Base-by-base conservation (phyloP, 2,329 filamentous ascomycete genomes). In the Colletotrichum ledebouriae region DNA sequence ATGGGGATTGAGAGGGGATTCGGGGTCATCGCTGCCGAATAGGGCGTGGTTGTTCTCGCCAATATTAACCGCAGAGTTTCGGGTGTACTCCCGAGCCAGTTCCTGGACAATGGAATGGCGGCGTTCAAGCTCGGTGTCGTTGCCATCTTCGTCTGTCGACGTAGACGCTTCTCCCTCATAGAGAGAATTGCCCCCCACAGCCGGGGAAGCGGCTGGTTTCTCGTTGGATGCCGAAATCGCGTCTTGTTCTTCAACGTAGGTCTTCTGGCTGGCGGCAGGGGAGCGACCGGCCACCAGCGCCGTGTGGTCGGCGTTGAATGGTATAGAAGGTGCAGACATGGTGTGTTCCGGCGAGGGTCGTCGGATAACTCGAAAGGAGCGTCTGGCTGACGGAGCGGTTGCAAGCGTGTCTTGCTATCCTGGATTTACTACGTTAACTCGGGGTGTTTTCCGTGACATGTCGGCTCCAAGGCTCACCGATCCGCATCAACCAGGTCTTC, bases 1-100 rank as follows among this genome's bases (percentile, higher is more conserved):
- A 49, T 77, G 76, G 5, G 85, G 85, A 71, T 87, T 84, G 12
- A 87, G 77, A 0, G 80, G 77, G n/a, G 84, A 85, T 25, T 79
- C 62, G 10, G 77, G 72, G 62, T 83, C 79, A 12, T 76, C 71
- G 4, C 75, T 73, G 3, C 76, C 75, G 63, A 74, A 68, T 4
- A 76, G 70, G 39, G 57, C 52, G n/a, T 60, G 50, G 29, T 56
- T 75, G 74, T 70, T 77, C 74, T 66, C 70, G 17, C 62, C 55
- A 15, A 70, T 60, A 15, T 71, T 64, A 33, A 67, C 65, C 2
- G 58, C 68, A 0, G 72, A 73, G 49, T 71, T 59, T 1, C 66
- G 72, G 1, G 72, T 73, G 56, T 72, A 73, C 47, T 72, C 60
- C 5, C 72, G 72, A 6, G 72, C 72, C 2, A 73, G 66, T 20